Base-by-base conservation (phyloP, 441 rosid species). In the Syzygium syzygioides region DNA sequence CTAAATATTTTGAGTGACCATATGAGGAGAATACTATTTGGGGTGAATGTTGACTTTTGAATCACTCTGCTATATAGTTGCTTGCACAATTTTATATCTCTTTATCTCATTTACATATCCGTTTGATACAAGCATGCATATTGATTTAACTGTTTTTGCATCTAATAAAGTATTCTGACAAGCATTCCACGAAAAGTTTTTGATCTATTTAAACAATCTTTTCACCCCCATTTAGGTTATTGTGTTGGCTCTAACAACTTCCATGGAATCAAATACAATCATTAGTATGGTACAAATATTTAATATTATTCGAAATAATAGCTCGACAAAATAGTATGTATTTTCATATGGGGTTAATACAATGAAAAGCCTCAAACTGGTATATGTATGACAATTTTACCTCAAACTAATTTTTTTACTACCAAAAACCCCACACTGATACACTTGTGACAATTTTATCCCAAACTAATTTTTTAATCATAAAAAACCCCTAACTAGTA, bases 211-310 rank as follows among this genome's bases (percentile, higher is more conserved):
- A 60, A 2, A 57, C 26, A 57, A 57, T 25, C 25, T 25, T 23
- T 57, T 25, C n/a, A 12, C 17, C 64, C 17, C 30, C n/a, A n/a
- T 60, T 7, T 0, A 60, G 32, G 32, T 60, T 13, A 30, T 26
- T 60, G 2, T n/a, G 17, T 60, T 60, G 28, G 8, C 66, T 30
- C 66, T 28, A 13, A 60, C 32, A 60, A 60, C 64, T 60, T 60
- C 66, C 66, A 12, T 60, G 66, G 30, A 60, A 60, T 13, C 66
- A 13, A 1, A 60, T 60, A 4, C 8, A 60, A 28, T 60, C 17
- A 60, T 60, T 60, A 13, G 66, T 60, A 28, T 60, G 1, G 66
- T 28, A 59, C 8, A 59, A 4, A 59, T 4, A 59, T 26, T 59
- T 59, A 59, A 59, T 59, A 12, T 26, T 14, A 1, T 59, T 59